These are phyloP conservation scores for Casaregolazyma lundiana DNA, from an alignment of 1,139 yeast genomes.

Conservation along the genomic window DNA sequence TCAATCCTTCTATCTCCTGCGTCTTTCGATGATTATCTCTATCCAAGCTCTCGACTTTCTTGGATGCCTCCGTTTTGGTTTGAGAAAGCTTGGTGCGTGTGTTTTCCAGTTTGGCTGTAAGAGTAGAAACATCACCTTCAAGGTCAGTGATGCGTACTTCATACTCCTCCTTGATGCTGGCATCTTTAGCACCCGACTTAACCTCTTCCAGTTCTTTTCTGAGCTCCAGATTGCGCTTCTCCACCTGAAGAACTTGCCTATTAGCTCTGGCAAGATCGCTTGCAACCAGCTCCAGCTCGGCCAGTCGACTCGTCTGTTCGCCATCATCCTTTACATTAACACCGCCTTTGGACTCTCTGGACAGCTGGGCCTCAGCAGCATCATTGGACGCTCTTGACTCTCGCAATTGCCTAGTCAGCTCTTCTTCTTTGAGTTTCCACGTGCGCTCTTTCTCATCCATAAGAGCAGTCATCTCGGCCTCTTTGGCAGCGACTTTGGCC, in stretches of 20 bases:
- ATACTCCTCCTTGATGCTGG: slow-evolving; percentile 43
- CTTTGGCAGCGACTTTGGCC: slow-evolving; percentile 34
- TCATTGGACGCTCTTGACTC: slow-evolving; percentile 32
- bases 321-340: slow-evolving; percentile 19
- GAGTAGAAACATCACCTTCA: slow-evolving; percentile 51
- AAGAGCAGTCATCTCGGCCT: slow-evolving; percentile 36
- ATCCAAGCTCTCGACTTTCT: slow-evolving; percentile 37
- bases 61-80: slow-evolving; percentile 28
- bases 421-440: slow-evolving; percentile 44
- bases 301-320: slow-evolving; percentile 30
- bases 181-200: slow-evolving; percentile 43
- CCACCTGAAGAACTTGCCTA: slow-evolving; percentile 63
- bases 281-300: slow-evolving; percentile 60
- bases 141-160: slow-evolving; percentile 31
- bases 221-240: slow-evolving; percentile 70
- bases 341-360: slow-evolving; percentile 20
- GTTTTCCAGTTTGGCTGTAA: slow-evolving; percentile 54
- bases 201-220: slow-evolving; percentile 57
- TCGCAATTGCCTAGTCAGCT: slow-evolving; percentile 37
- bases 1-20: slow-evolving; percentile 49
- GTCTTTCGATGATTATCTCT: slow-evolving; percentile 48
- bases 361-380: slow-evolving; percentile 29
- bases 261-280: slow-evolving; percentile 75
- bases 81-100: slow-evolving; percentile 22
- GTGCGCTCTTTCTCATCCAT: slow-evolving; percentile 40